Conservation (phyloP, 2,329 filamentous ascomycete species). For the Tolypocladium nubicola region DNA sequence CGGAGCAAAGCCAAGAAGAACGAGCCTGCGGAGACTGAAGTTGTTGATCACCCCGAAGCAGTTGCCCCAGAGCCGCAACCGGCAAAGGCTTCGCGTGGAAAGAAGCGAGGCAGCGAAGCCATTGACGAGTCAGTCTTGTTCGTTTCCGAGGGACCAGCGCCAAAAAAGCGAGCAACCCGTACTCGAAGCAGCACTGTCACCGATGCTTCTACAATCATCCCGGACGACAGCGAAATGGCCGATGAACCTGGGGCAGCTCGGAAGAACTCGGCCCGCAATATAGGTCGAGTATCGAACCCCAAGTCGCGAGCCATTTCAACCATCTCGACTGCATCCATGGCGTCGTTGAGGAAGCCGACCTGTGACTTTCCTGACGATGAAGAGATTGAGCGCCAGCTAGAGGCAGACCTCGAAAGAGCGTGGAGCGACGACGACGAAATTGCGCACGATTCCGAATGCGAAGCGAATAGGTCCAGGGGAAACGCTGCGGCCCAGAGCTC, state of each 20-base stretch:
- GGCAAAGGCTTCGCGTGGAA: constrained; percentile 37
- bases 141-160: constrained; percentile 35
- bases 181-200: constrained; percentile 35
- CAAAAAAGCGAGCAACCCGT: constrained; percentile 49
- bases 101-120: constrained; percentile 53
- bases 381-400: constrained; percentile 54
- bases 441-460: constrained; percentile 34
- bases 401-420: constrained; percentile 51
- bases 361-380: constrained; percentile 45
- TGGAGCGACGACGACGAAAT: constrained; percentile 42
- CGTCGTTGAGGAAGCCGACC: constrained; percentile 28
- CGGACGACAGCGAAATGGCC: constrained; percentile 29
- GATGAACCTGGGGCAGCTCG: constrained; percentile 18
- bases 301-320: constrained; percentile 28
- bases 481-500: constrained; percentile 20
- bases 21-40: constrained; percentile 19
- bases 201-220: constrained; percentile 27
- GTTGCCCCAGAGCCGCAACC: constrained; percentile 16
- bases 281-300: constrained; percentile 31
- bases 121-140: constrained; percentile 37
- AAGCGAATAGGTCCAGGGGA: constrained; percentile 18
- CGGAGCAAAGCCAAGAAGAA: constrained; percentile 38
- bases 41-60: constrained; percentile 11
- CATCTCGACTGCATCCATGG: constrained; percentile 40
- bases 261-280: constrained; percentile 19